Conservation (phyloP, 768 basidiomycete genomes). For the Mycena haematopus region DNA sequence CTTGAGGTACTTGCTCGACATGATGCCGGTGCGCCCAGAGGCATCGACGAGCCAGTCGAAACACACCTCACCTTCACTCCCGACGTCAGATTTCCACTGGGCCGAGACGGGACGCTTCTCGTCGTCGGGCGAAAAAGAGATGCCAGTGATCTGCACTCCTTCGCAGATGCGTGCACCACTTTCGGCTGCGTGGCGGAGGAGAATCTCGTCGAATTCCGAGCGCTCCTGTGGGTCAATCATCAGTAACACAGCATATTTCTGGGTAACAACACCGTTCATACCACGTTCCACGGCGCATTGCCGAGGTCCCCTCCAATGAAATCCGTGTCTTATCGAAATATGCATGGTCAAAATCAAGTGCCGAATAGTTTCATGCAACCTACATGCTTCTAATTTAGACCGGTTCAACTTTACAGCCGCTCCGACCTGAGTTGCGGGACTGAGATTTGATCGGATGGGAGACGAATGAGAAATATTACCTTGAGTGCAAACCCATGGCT, state of each 20-base stretch:
- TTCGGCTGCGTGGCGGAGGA: conserved; percentile 58
- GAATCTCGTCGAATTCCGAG: conserved; percentile 61
- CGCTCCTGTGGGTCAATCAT: conserved; percentile 47
- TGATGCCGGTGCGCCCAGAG: conserved; percentile 62
- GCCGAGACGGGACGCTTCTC: conserved; percentile 44
- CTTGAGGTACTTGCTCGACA: conserved; percentile 64
- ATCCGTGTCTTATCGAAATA: conserved; percentile 71
- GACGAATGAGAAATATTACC: conserved; percentile 26
- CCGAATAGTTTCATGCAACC: conserved; percentile 26
- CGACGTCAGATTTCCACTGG: conserved; percentile 44
- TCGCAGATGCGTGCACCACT: conserved; percentile 58
- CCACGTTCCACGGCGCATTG: conserved; percentile 69
- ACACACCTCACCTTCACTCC: conserved; percentile 46
- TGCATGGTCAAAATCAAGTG: not conserved
- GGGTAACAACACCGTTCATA: conserved; percentile 37
- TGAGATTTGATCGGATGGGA: not conserved
- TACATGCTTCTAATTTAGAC: conserved; percentile 44
- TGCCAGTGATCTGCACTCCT: conserved; percentile 47
- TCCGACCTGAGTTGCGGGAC: conserved; percentile 37
- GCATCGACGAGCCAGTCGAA: conserved; percentile 74
- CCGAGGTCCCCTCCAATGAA: conserved; percentile 56
- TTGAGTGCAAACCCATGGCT: conserved; percentile 42
- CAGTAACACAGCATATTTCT: not conserved
- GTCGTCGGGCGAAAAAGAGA: conserved; percentile 49
- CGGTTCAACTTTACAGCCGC: conserved; percentile 49